phyloP scores from a whole-genome alignment of 768 basidiomycete genomes.

The Tricholoma sp. region DNA sequence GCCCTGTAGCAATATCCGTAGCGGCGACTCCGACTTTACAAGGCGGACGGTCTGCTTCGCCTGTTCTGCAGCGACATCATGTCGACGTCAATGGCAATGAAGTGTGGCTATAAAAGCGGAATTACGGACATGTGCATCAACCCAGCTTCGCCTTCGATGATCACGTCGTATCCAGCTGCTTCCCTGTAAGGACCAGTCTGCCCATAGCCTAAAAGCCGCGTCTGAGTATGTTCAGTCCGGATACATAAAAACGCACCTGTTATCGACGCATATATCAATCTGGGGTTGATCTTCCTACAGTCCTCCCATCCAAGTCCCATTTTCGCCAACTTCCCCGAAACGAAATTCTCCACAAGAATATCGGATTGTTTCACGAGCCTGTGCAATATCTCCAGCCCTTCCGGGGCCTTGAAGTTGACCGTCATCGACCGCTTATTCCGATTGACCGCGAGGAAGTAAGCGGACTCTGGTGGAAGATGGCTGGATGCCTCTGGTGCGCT shows the following conservation, averaged over 20 bases:
- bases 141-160: conserved; percentile 87
- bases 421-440: conserved; percentile 88
- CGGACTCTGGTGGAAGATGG: conserved; percentile 83
- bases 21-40: conserved; percentile 95
- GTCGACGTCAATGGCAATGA: conserved; percentile 6
- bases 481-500: conserved; percentile 47
- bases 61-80: conserved; percentile 51
- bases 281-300: conserved; percentile 70
- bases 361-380: conserved; percentile 72
- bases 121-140: conserved; percentile 83
- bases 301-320: conserved; percentile 87
- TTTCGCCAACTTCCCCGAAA: conserved; percentile 78
- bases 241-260: conserved; percentile 50
- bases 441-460: conserved; percentile 88
- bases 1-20: conserved; percentile 82
- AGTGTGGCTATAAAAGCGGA: conserved; percentile 1
- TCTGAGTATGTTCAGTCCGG: background rate
- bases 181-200: conserved; percentile 87
- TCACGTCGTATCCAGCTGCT: conserved; percentile 85
- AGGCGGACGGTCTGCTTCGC: conserved; percentile 80
- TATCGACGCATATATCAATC: conserved; percentile 84
- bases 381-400: conserved; percentile 72
- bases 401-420: conserved; percentile 77
- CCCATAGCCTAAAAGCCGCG: conserved; percentile 29
- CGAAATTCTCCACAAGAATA: conserved; percentile 86